A percentile compares a stretch with the other conserved stretches of the same genome.
Conservation (phyloP, 345 rosid genomes). For the Camelina hispida region DNA sequence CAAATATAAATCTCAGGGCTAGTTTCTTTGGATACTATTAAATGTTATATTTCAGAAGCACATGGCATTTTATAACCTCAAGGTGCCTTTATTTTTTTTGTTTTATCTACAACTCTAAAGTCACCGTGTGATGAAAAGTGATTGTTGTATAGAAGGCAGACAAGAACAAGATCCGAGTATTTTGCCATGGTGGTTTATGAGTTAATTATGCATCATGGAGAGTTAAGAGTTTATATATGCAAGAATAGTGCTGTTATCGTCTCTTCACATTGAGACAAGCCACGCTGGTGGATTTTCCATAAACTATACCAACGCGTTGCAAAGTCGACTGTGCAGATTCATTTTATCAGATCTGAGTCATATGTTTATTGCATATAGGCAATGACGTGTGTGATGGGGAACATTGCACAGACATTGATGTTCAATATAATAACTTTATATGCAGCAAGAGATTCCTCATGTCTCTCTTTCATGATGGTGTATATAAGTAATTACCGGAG, state of each 20-base stretch:
- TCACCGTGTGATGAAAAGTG: background rate
- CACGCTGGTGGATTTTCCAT: constrained; percentile 24
- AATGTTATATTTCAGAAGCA: background rate
- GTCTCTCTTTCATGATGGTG: constrained; percentile 9
- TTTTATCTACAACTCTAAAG: background rate
- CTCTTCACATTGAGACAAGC: constrained; percentile 10
- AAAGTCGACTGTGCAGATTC: constrained; percentile 7
- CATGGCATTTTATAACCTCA: background rate
- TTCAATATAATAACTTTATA: background rate
- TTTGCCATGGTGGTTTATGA: background rate
- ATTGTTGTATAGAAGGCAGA: background rate
- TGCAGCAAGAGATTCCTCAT: background rate
- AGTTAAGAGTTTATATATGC: constrained; percentile 11
- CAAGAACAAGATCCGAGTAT: constrained; percentile 12
- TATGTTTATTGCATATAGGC: constrained; percentile 12
- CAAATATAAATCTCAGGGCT: too few species aligned
- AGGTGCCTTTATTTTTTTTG: background rate
- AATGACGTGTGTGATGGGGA: background rate
- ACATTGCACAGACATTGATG: background rate
- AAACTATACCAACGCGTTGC: constrained; percentile 11
- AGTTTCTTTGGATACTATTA: background rate
- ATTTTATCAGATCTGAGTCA: constrained; percentile 18
- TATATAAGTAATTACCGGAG: background rate
- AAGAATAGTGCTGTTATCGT: constrained; percentile 18
- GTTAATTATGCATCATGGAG: background rate